Percentiles rank a stretch among this genome's conserved stretches.
Evolutionary conservation across 1,284 basidiomycete genomes (phyloP).

Genomic region (Malassezia vespertilionis): DNA sequence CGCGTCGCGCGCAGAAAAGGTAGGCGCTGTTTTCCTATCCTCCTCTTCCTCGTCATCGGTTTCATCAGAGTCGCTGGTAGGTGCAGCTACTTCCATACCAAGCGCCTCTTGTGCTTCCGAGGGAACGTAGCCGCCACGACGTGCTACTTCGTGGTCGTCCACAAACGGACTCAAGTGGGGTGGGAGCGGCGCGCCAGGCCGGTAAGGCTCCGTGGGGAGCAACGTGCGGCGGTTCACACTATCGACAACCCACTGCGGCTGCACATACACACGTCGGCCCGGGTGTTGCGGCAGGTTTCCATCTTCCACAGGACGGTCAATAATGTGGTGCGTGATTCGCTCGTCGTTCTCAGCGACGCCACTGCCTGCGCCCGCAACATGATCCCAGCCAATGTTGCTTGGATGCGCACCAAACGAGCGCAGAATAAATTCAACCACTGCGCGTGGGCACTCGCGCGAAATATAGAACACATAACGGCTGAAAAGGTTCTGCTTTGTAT

Average conservation of each 20-base stretch:
- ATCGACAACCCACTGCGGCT: conserved; percentile 97
- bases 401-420: conserved; percentile 67
- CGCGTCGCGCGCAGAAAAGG: conserved; percentile 46
- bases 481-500: conserved; percentile 55
- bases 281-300: conserved; percentile 28
- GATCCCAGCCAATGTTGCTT: conserved; percentile 68
- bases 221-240: conserved; percentile 79
- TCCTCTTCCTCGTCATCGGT: conserved; percentile 28
- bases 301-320: conserved; percentile 64
- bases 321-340: conserved; percentile 86
- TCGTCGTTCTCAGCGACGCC: conserved; percentile 57
- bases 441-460: conserved; percentile 81
- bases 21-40: conserved; percentile 49
- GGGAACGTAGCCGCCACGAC: conserved; percentile 50
- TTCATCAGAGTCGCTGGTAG: conserved; percentile 49
- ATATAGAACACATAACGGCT: conserved; percentile 83
- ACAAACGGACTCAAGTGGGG: conserved; percentile 95
- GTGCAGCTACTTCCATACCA: conserved; percentile 51
- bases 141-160: conserved; percentile 56
- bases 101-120: conserved; percentile 51
- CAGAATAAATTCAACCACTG: conserved; percentile 88
- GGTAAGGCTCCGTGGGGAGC: conserved; percentile 73
- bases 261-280: conserved; percentile 69
- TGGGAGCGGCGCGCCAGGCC: conserved; percentile 74
- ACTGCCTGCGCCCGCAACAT: conserved; percentile 71